Evolutionary conservation across 2,329 filamentous ascomycete species (phyloP), one percentile per base, ranked within the genome.

Genomic region (Didymella sp.): DNA sequence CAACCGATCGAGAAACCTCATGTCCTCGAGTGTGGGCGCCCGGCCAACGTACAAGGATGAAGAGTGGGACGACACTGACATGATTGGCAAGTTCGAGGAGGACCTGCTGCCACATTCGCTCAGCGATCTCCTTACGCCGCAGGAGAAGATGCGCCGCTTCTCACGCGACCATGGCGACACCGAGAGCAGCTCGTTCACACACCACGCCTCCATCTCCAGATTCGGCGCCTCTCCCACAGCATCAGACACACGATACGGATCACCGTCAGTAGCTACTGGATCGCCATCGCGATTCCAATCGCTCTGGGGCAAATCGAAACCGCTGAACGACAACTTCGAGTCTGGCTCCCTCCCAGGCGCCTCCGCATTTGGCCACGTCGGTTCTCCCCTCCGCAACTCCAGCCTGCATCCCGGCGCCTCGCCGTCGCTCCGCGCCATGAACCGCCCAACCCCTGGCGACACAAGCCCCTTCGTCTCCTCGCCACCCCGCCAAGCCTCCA

Each of bases 21-120:
- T 87, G 57, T 88, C 86, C 17, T 82, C 85, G 4, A 88, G 85
- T 70, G 78, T 88, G 11, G 73, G 86, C 76, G 71, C 83, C 74
- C 57, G 72, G 12, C 66, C 73, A 4, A 77, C 79, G 1, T 73
- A 73, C 54, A 70, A 73, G 53, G 75, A 78, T 8, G 84, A 87
- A 63, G 85, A 87, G 48, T 87, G 85, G 81, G 70, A 73, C 37
- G 70, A 73, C 17, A 50, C 68, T 19, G 70, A 72, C 35, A 76
- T 79, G 60, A 80, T 82, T 53, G 95, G 96, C 69, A 85, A 89
- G 27, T 94, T 95, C 67, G 91, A 96, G 74, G 93, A 96, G 70
- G 92, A 96, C 69, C 91, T 95, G 68, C 82, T 98, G 9, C 95
- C 94, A 0, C 89, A 82, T 25, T 85, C 82, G 52, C 74, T 89